Evolutionary conservation across 495 filamentous ascomycete species (phyloP).

Genomic region (Neurospora sp.): DNA sequence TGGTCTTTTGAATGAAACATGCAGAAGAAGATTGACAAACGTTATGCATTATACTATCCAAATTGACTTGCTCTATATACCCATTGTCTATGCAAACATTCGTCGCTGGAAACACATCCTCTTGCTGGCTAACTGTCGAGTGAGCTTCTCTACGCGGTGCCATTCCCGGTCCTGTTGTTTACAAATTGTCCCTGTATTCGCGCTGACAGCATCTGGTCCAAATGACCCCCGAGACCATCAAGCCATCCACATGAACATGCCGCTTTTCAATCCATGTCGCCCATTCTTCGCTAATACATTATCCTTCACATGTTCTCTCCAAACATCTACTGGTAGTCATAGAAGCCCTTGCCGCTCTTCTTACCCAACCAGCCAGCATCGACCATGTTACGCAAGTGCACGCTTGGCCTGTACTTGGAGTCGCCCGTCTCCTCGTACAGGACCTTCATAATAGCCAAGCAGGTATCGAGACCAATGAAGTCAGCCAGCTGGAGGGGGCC

Average conservation of each 20-base stretch:
- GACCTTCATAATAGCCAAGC: constrained; percentile 94
- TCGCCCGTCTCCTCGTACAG: constrained; percentile 86
- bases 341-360: constrained; percentile 96
- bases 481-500: constrained; percentile 88
- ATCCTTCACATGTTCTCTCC: background rate
- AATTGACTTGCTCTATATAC: background rate
- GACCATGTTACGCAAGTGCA: constrained; percentile 86
- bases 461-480: constrained; percentile 97
- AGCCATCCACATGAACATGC: background rate
- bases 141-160: background rate
- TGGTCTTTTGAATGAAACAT: background rate
- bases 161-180: background rate
- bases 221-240: background rate
- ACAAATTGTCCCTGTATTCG: background rate
- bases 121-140: background rate
- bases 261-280: background rate
- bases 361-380: constrained; percentile 97
- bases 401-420: constrained; percentile 84
- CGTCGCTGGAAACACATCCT: background rate
- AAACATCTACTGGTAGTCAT: constrained; percentile 51
- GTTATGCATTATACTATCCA: background rate
- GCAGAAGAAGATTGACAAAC: background rate
- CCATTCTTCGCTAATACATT: background rate
- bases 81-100: background rate
- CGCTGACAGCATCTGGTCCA: background rate